Evolutionary conservation across 2,329 filamentous ascomycete genomes (phyloP), one percentile per base, ranked within the genome.

Genomic region (Calonectria pseudoreteaudii): DNA sequence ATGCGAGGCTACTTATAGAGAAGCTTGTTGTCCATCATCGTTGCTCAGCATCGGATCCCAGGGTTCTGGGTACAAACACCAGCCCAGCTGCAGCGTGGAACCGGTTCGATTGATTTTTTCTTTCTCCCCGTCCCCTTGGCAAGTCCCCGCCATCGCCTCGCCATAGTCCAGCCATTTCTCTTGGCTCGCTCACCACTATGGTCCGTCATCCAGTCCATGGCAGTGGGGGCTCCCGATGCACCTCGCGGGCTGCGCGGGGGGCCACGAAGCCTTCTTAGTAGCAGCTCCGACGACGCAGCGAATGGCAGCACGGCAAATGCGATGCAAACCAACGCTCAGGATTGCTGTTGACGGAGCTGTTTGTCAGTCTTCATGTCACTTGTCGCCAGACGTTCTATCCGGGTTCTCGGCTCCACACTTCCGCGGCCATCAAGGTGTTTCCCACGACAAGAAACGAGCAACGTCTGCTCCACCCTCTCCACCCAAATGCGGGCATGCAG

Each of bases 361-460:
- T 58, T 50, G 60, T 66, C 41, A 66, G 66, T 66, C 56, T 3
- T 66, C 30, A 36, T 71, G 69, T 56, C 72, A 34, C 60, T 52
- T n/a, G n/a, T n/a, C n/a, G n/a, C n/a, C n/a, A n/a, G 23, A 58
- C 69, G 70, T 68, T 34, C 79, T 75, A 80, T 80, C 79, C 71
- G 70, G 79, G 79, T 80, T 80, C 79, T 67, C 73, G 71, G 68
- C 70, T 76, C 56, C 78, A 65, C 66, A 52, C 23, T 47, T n/a
- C 28, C 47, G 64, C 68, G 73, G 44, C 79, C 78, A 80, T 80
- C 79, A 80, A 66, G 79, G 79, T 80, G 69, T 68, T 72, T 75
- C 60, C 52, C 41, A 38, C 60, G 56, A 49, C 36, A 11, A 72
- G 67, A 67, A 74, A 74, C 23, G 11, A 44, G 41, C 4, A 18